Conservation (phyloP, 176 grass and related monocot genomes). For the Poa pratensis region DNA sequence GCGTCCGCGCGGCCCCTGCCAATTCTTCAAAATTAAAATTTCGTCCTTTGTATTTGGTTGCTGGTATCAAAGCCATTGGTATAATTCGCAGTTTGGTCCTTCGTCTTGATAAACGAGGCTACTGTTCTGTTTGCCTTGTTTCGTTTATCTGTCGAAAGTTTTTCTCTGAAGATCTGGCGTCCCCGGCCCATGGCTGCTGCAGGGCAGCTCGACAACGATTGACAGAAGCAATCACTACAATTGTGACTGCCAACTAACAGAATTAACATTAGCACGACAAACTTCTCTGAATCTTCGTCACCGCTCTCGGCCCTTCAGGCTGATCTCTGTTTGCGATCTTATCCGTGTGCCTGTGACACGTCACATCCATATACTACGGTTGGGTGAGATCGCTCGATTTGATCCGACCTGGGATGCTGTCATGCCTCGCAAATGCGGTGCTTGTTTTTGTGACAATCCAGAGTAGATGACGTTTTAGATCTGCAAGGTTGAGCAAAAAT, state of each 20-base stretch:
- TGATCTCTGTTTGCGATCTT: neutral
- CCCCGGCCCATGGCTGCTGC: too few species aligned
- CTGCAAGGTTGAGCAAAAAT: too few species aligned
- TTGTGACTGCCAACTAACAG: neutral
- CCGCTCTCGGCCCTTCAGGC: neutral
- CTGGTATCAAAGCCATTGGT: neutral
- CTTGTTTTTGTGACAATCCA: too few species aligned
- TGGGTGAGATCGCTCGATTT: too few species aligned
- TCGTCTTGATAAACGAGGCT: too few species aligned
- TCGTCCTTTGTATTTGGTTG: neutral
- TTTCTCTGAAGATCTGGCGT: too few species aligned
- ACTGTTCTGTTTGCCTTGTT: too few species aligned
- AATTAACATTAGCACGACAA: neutral
- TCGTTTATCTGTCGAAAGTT: too few species aligned
- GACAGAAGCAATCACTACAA: neutral
- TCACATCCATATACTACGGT: neutral
- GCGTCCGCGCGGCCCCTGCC: conserved; percentile 50
- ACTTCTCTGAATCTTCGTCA: neutral
- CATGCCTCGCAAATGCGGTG: too few species aligned
- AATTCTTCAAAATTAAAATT: neutral
- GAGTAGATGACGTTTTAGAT: too few species aligned
- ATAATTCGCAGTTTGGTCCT: neutral
- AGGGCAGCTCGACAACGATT: neutral
- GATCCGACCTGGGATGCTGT: too few species aligned
- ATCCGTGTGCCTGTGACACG: neutral